Conservation (phyloP, 495 filamentous ascomycete species). For the Penicillium riverlandense region DNA sequence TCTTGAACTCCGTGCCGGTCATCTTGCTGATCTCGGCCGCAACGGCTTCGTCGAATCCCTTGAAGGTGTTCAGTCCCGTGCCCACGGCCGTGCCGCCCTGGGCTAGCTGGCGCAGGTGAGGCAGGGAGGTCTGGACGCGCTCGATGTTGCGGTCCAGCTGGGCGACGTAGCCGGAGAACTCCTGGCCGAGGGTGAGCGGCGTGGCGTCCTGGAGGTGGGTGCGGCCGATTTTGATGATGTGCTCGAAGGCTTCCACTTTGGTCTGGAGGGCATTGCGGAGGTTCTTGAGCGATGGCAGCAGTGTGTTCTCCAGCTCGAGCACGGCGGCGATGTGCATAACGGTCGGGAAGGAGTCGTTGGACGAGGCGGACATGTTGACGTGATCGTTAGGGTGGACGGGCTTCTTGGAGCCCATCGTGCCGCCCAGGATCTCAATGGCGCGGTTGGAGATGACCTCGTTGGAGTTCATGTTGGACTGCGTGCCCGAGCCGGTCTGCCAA, state of each 20-base stretch:
- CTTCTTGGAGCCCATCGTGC: conserved; percentile 90
- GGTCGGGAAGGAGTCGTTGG: conserved; percentile 98
- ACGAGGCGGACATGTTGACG: conserved; percentile 97
- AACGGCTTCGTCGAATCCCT: conserved; percentile 89
- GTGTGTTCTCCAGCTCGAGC: conserved; percentile 78
- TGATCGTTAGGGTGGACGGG: conserved; percentile 99
- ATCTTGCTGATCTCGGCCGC: conserved; percentile 85
- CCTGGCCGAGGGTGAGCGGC: conserved; percentile 90
- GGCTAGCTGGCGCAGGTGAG: conserved; percentile 77
- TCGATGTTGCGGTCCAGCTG: conserved; percentile 87
- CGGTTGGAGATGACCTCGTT: conserved; percentile 99
- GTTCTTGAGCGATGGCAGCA: conserved; percentile 74
- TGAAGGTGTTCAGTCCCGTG: conserved; percentile 95
- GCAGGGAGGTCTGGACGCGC: conserved; percentile 75
- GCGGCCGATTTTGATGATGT: conserved; percentile 97
- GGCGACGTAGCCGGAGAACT: conserved; percentile 95
- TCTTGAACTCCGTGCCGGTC: conserved; percentile 89
- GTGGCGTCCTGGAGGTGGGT: conserved; percentile 98
- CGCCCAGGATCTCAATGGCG: conserved; percentile 95
- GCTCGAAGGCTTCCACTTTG: conserved; percentile 84
- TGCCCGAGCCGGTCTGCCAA: conserved; percentile 98
- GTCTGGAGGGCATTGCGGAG: conserved; percentile 75
- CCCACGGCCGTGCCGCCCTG: conserved; percentile 97
- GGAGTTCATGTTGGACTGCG: conserved; percentile 99
- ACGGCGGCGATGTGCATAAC: conserved; percentile 99